Evolutionary conservation across 2,329 filamentous ascomycete genomes (phyloP).

Genomic region (Polychaeton citri): DNA sequence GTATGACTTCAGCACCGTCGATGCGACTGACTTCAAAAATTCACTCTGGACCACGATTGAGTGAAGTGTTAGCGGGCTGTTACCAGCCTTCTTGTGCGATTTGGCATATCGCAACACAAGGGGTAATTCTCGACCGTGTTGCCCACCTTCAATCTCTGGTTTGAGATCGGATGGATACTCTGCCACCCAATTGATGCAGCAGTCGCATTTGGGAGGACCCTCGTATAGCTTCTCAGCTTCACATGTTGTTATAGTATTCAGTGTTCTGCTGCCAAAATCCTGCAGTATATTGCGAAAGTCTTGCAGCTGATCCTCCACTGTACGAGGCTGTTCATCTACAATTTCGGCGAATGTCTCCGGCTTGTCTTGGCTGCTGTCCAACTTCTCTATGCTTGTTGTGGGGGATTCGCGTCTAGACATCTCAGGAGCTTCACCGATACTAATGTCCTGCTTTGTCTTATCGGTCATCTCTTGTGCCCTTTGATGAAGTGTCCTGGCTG

Average conservation of each 20-base stretch:
- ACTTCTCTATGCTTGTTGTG: too few relatives aligned
- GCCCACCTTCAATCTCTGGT: background rate
- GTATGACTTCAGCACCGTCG: slow-evolving; percentile 5
- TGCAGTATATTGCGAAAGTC: background rate
- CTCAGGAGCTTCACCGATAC: too few relatives aligned
- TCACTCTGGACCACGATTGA: slow-evolving; percentile 7
- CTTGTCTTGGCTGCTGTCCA: too few relatives aligned
- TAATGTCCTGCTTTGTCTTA: too few relatives aligned
- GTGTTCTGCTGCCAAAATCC: background rate
- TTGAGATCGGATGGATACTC: background rate
- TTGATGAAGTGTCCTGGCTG: too few relatives aligned
- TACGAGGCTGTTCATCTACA: too few relatives aligned
- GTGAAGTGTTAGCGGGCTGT: slow-evolving; percentile 1
- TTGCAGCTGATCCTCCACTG: background rate
- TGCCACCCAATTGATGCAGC: slow-evolving; percentile 1
- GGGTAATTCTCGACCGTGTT: background rate
- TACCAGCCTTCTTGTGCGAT: background rate
- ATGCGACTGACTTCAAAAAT: slow-evolving; percentile 5
- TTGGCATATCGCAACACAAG: background rate
- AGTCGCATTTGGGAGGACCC: background rate
- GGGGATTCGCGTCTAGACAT: too few relatives aligned
- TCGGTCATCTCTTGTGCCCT: too few relatives aligned
- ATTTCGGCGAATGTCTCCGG: too few relatives aligned
- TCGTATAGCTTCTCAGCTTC: background rate
- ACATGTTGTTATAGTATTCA: background rate